These are phyloP conservation scores for Scleroderma citrinum DNA, from an alignment of 768 basidiomycete genomes.

Conservation along the genomic window DNA sequence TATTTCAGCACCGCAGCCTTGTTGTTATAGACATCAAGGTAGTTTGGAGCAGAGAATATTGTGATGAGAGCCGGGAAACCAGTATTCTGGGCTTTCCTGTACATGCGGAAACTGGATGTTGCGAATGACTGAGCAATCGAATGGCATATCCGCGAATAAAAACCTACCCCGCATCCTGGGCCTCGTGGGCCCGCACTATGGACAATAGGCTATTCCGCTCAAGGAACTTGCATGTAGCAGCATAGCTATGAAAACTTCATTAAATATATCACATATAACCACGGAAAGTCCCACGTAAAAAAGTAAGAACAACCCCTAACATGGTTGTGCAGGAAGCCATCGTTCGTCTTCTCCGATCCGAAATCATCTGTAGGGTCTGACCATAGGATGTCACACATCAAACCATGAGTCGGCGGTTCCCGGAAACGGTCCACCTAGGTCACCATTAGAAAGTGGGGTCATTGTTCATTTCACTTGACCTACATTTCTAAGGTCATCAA, in stretches of 20 bases:
- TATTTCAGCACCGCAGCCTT: slow-evolving; percentile 97
- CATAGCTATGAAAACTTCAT: slow-evolving; percentile 43
- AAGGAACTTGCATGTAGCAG: slow-evolving; percentile 89
- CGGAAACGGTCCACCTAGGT: slow-evolving; percentile 62
- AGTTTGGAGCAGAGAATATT: slow-evolving; percentile 96
- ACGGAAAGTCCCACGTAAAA: slow-evolving; percentile 49
- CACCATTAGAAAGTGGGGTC: not conserved
- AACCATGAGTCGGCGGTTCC: slow-evolving; percentile 65
- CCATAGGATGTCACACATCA: slow-evolving; percentile 77
- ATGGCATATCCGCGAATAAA: not conserved
- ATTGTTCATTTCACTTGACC: slow-evolving; percentile 12
- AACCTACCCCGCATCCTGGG: slow-evolving; percentile 87
- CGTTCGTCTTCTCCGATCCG: slow-evolving; percentile 59
- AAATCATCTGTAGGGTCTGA: slow-evolving; percentile 71
- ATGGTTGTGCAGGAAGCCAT: slow-evolving; percentile 64
- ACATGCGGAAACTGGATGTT: slow-evolving; percentile 74
- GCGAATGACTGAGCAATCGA: not conserved
- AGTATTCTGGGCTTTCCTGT: slow-evolving; percentile 85
- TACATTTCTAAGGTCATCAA: slow-evolving; percentile 60
- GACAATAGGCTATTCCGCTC: slow-evolving; percentile 89
- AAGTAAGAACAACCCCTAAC: slow-evolving; percentile 72
- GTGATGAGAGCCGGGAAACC: slow-evolving; percentile 97
- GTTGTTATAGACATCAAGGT: slow-evolving; percentile 94
- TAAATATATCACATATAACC: not conserved
- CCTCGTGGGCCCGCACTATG: slow-evolving; percentile 94